Conservation (phyloP, 331 rosid genomes). For the Rhamnella rubrinervis region DNA sequence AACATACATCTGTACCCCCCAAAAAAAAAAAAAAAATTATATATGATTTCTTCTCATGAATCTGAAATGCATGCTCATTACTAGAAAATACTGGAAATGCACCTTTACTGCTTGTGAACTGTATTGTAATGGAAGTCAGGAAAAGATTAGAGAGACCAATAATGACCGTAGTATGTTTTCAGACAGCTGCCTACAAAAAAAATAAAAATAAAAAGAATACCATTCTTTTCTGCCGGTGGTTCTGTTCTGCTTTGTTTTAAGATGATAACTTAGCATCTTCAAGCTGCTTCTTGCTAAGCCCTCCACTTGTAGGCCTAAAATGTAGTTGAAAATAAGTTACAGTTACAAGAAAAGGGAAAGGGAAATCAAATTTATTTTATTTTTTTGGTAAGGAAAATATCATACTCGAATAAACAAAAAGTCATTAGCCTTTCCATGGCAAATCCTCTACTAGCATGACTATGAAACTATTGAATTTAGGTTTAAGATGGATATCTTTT, state of each 20-base stretch:
- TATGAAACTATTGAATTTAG: too few species aligned
- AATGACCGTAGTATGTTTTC: background rate
- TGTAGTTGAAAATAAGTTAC: background rate
- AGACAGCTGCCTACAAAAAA: background rate
- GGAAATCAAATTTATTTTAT: background rate
- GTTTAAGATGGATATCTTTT: background rate
- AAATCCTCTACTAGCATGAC: too few species aligned
- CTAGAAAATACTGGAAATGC: background rate
- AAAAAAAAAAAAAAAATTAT: background rate
- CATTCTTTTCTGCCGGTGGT: background rate
- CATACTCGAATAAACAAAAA: background rate
- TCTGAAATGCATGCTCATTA: background rate
- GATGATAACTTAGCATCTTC: conserved; percentile 42
- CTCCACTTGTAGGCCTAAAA: conserved; percentile 77
- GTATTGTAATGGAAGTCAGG: background rate
- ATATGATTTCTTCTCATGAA: background rate
- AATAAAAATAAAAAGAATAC: background rate
- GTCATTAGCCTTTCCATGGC: background rate
- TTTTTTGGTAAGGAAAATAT: background rate
- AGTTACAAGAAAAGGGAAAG: conserved; percentile 6
- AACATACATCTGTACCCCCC: background rate
- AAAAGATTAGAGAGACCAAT: background rate
- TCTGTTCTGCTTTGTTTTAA: conserved; percentile 15
- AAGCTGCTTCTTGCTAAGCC: conserved; percentile 36
- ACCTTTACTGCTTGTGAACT: background rate